These are phyloP conservation scores for Pythium pyrilobum DNA, from an alignment of 352 stramenopile genomes.

Conservation along the genomic window DNA sequence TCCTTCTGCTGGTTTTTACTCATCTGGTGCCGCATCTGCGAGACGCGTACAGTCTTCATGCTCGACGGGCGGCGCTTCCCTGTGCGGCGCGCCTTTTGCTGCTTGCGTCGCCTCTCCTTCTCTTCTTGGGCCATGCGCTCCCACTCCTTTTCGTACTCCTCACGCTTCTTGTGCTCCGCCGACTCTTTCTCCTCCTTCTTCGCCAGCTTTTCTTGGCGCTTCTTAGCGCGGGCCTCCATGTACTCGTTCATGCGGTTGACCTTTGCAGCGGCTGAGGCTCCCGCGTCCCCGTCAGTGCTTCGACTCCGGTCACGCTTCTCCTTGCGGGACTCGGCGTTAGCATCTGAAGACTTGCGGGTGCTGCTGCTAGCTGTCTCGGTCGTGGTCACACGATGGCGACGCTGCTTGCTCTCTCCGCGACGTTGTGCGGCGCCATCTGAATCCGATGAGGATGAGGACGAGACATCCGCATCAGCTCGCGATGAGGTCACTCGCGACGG, in stretches of 20 bases:
- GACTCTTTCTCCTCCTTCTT: constrained; percentile 68
- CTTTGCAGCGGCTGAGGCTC: constrained; percentile 17
- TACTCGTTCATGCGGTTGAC: constrained; percentile 88
- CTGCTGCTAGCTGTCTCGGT: constrained; percentile 1
- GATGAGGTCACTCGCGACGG: too few species aligned
- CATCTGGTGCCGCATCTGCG: constrained; percentile 81
- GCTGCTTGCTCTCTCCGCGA: not conserved
- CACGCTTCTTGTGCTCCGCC: constrained; percentile 69
- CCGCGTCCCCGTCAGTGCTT: constrained; percentile 17
- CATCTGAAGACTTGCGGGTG: not conserved
- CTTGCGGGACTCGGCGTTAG: not conserved
- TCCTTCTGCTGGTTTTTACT: constrained; percentile 61
- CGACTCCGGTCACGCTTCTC: constrained; percentile 19
- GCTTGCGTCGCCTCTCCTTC: constrained; percentile 73
- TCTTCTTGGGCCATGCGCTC: constrained; percentile 87
- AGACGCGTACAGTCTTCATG: constrained; percentile 80
- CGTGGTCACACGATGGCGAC: not conserved
- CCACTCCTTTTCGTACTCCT: constrained; percentile 87
- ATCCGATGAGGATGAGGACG: not conserved
- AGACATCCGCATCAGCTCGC: not conserved
- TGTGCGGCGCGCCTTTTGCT: constrained; percentile 64
- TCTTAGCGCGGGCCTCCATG: constrained; percentile 77
- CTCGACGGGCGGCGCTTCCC: constrained; percentile 64
- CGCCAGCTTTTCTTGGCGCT: constrained; percentile 73
- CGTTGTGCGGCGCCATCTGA: not conserved